Conservation (phyloP, 176 grass and related monocot species). For the Triticum timopheevii region DNA sequence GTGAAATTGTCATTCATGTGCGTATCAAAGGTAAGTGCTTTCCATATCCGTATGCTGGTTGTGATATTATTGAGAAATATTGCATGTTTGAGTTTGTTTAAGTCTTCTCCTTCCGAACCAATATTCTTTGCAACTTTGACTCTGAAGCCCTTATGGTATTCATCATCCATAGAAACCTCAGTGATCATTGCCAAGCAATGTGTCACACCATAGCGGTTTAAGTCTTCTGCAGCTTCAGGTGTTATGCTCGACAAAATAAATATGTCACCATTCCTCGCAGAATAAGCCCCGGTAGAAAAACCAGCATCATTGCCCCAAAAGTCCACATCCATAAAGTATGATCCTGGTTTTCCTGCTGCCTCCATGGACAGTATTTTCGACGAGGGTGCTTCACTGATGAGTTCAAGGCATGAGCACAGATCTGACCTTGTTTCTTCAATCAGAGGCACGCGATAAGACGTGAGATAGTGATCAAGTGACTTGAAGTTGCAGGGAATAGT, state of each 20-base stretch:
- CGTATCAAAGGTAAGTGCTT: slow-evolving; percentile 36
- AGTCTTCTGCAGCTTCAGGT: slow-evolving; percentile 39
- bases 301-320: slow-evolving; percentile 37
- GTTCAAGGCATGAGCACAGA: slow-evolving; percentile 50
- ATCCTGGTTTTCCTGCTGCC: neutral
- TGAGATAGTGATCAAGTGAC: slow-evolving; percentile 43
- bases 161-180: slow-evolving; percentile 52
- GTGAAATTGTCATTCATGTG: slow-evolving; percentile 50
- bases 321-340: slow-evolving; percentile 53
- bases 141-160: slow-evolving; percentile 39
- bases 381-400: slow-evolving; percentile 44
- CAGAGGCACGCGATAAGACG: slow-evolving; percentile 49
- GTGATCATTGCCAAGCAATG: slow-evolving; percentile 56
- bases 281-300: slow-evolving; percentile 30
- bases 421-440: slow-evolving; percentile 72
- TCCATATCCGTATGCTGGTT: slow-evolving; percentile 59
- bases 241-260: slow-evolving; percentile 62
- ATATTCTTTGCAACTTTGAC: slow-evolving; percentile 40
- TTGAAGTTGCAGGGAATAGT: slow-evolving; percentile 51
- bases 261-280: slow-evolving; percentile 55
- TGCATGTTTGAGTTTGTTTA: slow-evolving; percentile 41
- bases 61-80: slow-evolving; percentile 51
- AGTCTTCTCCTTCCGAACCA: neutral
- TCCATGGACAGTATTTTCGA: slow-evolving; percentile 51
- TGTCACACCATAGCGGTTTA: slow-evolving; percentile 40